Percentiles rank a stretch among this genome's conserved stretches.
Evolutionary conservation across 2,329 filamentous ascomycete species (phyloP).

Genomic region (Epichloe uncinata): DNA sequence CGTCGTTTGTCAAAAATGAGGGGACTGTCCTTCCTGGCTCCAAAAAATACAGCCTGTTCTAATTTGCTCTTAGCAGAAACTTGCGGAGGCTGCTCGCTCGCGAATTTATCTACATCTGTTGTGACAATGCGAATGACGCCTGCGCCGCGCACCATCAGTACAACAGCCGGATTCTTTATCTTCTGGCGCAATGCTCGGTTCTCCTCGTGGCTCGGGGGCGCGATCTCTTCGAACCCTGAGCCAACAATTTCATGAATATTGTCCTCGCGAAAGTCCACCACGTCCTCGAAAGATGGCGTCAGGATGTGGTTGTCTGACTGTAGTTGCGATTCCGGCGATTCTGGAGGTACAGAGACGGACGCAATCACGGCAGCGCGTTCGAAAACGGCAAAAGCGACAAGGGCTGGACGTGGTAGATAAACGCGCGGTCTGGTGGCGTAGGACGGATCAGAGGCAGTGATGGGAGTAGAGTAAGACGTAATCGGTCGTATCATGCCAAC

Average conservation of each 20-base stretch:
- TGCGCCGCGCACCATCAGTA: slow-evolving; percentile 49
- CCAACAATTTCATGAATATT: slow-evolving; percentile 50
- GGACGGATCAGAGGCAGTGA: slow-evolving; percentile 23
- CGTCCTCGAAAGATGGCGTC: slow-evolving; percentile 67
- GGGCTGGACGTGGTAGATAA: slow-evolving; percentile 62
- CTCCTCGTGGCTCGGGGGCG: slow-evolving; percentile 28
- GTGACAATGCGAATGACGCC: slow-evolving; percentile 47
- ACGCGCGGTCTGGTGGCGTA: slow-evolving; percentile 45
- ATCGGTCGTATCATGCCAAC: slow-evolving; percentile 58
- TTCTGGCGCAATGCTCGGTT: slow-evolving; percentile 36
- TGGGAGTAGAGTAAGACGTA: slow-evolving; percentile 46
- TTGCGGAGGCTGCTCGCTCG: slow-evolving; percentile 40
- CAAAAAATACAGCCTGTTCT: slow-evolving; percentile 95
- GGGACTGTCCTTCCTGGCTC: slow-evolving; percentile 68
- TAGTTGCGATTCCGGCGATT: slow-evolving; percentile 65
- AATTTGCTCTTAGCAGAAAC: slow-evolving; percentile 80
- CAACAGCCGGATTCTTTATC: slow-evolving; percentile 47
- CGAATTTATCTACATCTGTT: slow-evolving; percentile 46
- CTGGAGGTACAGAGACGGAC: slow-evolving; percentile 54
- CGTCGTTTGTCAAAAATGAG: slow-evolving; percentile 64
- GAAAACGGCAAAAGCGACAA: slow-evolving; percentile 74
- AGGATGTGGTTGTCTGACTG: slow-evolving; percentile 51
- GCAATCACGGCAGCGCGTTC: slow-evolving; percentile 64
- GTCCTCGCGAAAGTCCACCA: slow-evolving; percentile 62
- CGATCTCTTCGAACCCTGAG: slow-evolving; percentile 49